A percentile compares a stretch with the other conserved stretches of the same genome.
These are phyloP conservation scores for Trichoderma erinaceum DNA, from an alignment of 495 filamentous ascomycete genomes.

Conservation along the genomic window DNA sequence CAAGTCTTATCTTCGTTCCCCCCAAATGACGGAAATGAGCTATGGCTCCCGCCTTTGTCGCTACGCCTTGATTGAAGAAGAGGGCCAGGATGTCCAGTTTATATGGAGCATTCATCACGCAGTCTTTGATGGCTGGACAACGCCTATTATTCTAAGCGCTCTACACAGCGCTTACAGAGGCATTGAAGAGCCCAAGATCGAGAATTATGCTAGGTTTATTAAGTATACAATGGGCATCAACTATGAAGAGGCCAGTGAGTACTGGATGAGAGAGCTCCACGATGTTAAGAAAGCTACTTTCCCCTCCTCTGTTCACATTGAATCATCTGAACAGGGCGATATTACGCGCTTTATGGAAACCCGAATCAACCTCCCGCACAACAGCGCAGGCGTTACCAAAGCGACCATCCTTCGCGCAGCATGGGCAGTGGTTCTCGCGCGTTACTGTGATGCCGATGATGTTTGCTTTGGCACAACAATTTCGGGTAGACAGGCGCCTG, in stretches of 20 bases:
- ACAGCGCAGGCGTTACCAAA: slow-evolving; percentile 27
- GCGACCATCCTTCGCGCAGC: slow-evolving; percentile 42
- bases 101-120: slow-evolving; percentile 17
- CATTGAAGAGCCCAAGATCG: neutral
- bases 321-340: neutral
- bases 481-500: slow-evolving; percentile 40
- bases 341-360: slow-evolving; percentile 15
- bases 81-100: slow-evolving; percentile 9
- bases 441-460: slow-evolving; percentile 33
- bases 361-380: slow-evolving; percentile 20
- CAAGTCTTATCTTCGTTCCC: neutral
- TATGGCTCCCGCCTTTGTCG: slow-evolving; percentile 12
- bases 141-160: neutral
- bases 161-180: neutral
- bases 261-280: slow-evolving; percentile 21
- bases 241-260: slow-evolving; percentile 14
- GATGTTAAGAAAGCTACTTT: slow-evolving; percentile 26
- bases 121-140: slow-evolving; percentile 16
- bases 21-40: neutral
- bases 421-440: slow-evolving; percentile 38
- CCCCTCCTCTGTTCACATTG: slow-evolving; percentile 12
- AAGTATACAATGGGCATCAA: slow-evolving; percentile 9
- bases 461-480: slow-evolving; percentile 45
- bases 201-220: slow-evolving; percentile 6
- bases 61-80: slow-evolving; percentile 10